These are phyloP conservation scores for Ailanthus altissimus DNA, from an alignment of 345 rosid species.

Conservation along the genomic window DNA sequence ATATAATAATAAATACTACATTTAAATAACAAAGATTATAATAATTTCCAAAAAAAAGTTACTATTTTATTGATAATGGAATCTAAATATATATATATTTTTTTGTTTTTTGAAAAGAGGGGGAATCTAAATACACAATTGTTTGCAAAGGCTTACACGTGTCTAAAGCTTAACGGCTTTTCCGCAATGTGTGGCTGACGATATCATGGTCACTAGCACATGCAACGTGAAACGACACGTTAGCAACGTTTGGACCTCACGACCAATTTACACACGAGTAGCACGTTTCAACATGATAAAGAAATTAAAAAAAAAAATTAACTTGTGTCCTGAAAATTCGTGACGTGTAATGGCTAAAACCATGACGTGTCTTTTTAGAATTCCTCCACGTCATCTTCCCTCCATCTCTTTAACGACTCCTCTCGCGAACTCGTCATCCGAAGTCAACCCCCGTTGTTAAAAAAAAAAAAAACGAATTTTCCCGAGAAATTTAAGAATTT, in stretches of 20 bases:
- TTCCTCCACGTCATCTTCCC: background rate
- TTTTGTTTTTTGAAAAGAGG: too few species aligned
- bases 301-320: background rate
- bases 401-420: background rate
- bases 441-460: background rate
- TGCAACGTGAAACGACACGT: background rate
- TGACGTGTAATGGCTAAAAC: too few species aligned
- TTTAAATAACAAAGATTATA: too few species aligned
- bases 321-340: background rate
- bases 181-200: background rate
- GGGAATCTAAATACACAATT: too few species aligned
- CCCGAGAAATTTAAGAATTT: background rate
- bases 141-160: background rate
- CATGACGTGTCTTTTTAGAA: background rate
- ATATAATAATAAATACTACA: too few species aligned
- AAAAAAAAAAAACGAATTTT: background rate
- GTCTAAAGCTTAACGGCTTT: background rate
- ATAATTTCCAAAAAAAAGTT: too few species aligned
- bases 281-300: background rate
- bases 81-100: too few species aligned
- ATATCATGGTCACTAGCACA: background rate
- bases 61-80: too few species aligned
- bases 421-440: background rate
- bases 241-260: background rate
- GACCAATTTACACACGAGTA: background rate